Conservation (phyloP, 176 grass and related monocot species). For the Melocanna baccifera region DNA sequence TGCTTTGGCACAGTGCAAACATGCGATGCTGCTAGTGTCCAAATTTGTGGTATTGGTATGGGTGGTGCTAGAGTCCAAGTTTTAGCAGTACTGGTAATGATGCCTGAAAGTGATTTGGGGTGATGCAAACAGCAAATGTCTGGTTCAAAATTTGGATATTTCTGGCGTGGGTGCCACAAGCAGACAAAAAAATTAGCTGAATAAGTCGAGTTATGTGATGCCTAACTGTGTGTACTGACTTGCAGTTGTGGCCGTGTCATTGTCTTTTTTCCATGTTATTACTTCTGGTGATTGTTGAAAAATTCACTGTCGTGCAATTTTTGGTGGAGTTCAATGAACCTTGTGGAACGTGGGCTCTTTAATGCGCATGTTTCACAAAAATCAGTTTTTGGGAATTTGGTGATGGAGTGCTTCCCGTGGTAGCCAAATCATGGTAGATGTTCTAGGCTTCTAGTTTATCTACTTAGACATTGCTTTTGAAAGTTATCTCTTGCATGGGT, state of each 20-base stretch:
- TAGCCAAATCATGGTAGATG: not conserved
- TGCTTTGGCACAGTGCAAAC: not conserved
- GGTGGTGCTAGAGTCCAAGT: not conserved
- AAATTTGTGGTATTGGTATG: not conserved
- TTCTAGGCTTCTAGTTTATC: not conserved
- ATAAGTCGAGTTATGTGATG: not conserved
- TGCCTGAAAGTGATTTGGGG: conserved; percentile 18
- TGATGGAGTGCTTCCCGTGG: not conserved
- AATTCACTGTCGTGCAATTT: not conserved
- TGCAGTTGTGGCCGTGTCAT: not conserved
- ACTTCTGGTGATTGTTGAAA: not conserved
- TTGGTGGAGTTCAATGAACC: not conserved
- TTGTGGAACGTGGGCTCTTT: not conserved
- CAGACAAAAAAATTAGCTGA: not conserved
- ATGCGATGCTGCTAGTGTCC: not conserved
- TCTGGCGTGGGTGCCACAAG: not conserved
- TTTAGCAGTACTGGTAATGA: not conserved
- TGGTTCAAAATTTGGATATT: conserved; percentile 11
- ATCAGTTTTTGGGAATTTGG: not conserved
- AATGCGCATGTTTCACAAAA: not conserved
- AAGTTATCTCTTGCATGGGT: not conserved
- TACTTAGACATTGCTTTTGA: not conserved
- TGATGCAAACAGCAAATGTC: not conserved
- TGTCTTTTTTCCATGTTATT: conserved; percentile 6
- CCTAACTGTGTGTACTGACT: not conserved